Base-by-base conservation (phyloP, 169 alveolate species). In the Plasmodium knowlesi region DNA sequence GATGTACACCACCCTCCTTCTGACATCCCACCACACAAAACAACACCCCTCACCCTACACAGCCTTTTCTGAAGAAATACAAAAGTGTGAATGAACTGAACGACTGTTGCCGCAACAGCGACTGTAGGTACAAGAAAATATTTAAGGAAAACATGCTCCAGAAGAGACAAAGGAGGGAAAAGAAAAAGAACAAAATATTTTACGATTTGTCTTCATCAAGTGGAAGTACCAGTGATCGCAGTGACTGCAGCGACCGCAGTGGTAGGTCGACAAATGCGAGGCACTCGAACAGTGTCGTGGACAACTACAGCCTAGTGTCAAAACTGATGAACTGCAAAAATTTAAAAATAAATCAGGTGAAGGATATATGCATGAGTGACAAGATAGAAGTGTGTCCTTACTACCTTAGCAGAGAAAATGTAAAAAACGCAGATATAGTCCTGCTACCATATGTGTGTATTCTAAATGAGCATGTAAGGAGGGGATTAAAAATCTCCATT, bases 361-460 rank as follows among this genome's bases (percentile, higher is more conserved):
- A 73, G 39, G 81, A 85, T 2, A 74, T 85, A 85, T 85, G 93
- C 78, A 74, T 19, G 30, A 54, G 57, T 16, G 93, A 85, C 1
- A 12, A 67, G 28, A 85, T 85, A 16, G 85, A 85, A 39, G 61
- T 85, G 25, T 85, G 93, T 8, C 98, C 98, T 25, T 96, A 94
- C 76, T 88, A 93, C 73, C 95, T 95, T 30, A 92, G 95, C 61
- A 96, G 94, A 71, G 96, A 95, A 76, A 96, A 96, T 78, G 79
- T 94, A 30, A 53, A 95, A 30, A 76, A 84, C 82, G 95, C 97
- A 9, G 98, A 96, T 67, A 95, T 96, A 50, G 67, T 95, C 30
- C 95, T 96, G 43, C 83, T 94, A 70, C 98, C 98, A 37, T 96
- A 96, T 90, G 96, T 93, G 74, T 95, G 95, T 81, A 95, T 96